Evolutionary conservation across 2,329 filamentous ascomycete genomes (phyloP).

Genomic region (Aureobasidium musti): DNA sequence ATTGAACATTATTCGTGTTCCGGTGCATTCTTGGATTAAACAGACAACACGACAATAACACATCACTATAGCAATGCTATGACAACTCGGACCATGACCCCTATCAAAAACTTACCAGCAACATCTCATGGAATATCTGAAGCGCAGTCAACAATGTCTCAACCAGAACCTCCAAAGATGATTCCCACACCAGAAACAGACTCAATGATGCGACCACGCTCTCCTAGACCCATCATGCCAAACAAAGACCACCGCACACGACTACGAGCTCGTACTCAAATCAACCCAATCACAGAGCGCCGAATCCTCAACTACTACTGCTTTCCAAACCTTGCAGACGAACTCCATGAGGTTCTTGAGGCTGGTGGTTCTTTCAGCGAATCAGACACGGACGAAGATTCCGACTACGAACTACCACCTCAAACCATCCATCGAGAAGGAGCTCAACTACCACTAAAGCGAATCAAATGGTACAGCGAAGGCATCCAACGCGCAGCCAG

Average conservation of each 20-base stretch:
- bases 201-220: neutral
- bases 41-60: neutral
- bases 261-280: neutral
- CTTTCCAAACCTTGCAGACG: neutral
- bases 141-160: neutral
- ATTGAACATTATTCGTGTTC: neutral
- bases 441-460: neutral
- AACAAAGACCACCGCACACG: neutral
- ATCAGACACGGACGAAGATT: neutral
- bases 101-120: neutral
- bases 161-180: neutral
- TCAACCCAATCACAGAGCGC: neutral
- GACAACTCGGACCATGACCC: neutral
- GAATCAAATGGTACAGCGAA: neutral
- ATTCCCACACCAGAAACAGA: neutral
- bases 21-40: neutral
- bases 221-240: neutral
- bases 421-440: neutral
- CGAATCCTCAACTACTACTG: neutral
- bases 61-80: neutral
- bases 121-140: neutral
- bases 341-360: neutral
- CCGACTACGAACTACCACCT: slow-evolving; percentile 5
- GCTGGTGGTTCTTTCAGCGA: neutral
- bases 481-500: neutral